These are phyloP conservation scores for Lolium multiflorum DNA, from an alignment of 176 grass and related monocot genomes.

Conservation along the genomic window DNA sequence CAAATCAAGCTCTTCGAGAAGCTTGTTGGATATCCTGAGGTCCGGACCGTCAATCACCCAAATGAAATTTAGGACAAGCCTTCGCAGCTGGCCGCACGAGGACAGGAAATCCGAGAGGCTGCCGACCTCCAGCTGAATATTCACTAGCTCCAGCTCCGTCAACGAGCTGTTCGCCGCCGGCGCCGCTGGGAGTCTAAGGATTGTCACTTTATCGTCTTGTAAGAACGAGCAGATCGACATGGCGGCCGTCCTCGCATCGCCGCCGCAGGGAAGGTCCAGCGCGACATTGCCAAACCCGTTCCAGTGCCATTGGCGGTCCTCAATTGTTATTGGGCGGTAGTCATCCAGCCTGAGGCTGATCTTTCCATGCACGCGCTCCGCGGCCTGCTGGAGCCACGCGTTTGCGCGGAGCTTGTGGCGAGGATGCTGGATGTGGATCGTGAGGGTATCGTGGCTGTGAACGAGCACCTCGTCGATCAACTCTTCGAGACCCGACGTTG, in stretches of 20 bases:
- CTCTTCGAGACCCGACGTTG: background rate
- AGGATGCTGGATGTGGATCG: background rate
- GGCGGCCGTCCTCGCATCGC: background rate
- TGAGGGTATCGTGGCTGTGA: background rate
- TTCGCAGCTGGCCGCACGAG: conserved; percentile 1
- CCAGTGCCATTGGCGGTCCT: too few relatives aligned
- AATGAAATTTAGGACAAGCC: background rate
- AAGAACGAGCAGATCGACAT: background rate
- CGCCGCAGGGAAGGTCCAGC: background rate
- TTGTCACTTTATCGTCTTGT: background rate
- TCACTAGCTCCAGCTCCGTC: background rate
- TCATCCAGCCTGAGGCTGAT: background rate
- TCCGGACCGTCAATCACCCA: background rate
- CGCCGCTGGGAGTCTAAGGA: background rate
- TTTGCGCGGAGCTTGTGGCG: background rate
- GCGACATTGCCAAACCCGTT: background rate
- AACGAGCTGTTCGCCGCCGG: background rate
- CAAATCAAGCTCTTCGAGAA: background rate
- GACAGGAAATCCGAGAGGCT: background rate
- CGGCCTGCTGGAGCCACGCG: background rate
- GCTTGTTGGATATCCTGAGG: background rate
- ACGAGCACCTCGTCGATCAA: background rate
- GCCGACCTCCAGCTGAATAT: background rate
- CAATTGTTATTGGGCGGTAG: background rate
- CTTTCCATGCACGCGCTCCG: background rate